Conservation (phyloP, 768 basidiomycete species). For the Rickenella mellea region DNA sequence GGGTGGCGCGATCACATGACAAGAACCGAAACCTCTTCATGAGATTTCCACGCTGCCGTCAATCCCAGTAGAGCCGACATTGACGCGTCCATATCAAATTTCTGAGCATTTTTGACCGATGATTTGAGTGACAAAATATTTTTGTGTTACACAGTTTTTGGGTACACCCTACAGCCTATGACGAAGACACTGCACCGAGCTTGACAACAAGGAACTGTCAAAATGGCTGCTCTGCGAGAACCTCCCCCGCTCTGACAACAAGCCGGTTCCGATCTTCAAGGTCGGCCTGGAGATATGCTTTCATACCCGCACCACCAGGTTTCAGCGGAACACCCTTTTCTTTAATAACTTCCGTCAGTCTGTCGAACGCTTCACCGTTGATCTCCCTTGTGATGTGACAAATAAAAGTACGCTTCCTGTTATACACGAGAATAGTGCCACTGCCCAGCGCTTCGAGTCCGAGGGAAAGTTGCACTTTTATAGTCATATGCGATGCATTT, state of each 20-base stretch:
- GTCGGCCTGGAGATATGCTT: constrained; percentile 49
- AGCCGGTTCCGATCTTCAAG: constrained; percentile 36
- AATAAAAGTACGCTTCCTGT: constrained; percentile 43
- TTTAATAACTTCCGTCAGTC: constrained; percentile 27
- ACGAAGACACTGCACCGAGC: no score
- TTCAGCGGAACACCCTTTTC: constrained; percentile 31
- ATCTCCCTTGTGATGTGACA: constrained; percentile 29
- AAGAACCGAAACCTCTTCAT: no score
- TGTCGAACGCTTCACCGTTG: constrained; percentile 28
- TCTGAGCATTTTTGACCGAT: no score
- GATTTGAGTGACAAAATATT: no score
- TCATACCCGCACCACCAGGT: constrained; percentile 29
- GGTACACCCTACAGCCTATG: no score
- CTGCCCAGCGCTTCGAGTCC: constrained; percentile 3
- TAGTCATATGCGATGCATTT: constrained; percentile 35
- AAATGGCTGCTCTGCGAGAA: constrained; percentile 49
- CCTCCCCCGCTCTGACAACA: constrained; percentile 40
- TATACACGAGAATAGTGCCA: constrained; percentile 35
- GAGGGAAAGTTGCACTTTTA: constrained; percentile 46
- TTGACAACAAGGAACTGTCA: constrained; percentile 19
- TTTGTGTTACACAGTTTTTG: no score
- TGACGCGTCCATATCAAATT: no score
- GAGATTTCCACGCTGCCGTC: no score
- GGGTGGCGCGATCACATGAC: no score
- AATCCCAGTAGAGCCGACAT: no score